Percentiles rank a stretch among this genome's conserved stretches.
phyloP scores from a whole-genome alignment of 2,329 filamentous ascomycete species.

The Epichloe baconii region DNA sequence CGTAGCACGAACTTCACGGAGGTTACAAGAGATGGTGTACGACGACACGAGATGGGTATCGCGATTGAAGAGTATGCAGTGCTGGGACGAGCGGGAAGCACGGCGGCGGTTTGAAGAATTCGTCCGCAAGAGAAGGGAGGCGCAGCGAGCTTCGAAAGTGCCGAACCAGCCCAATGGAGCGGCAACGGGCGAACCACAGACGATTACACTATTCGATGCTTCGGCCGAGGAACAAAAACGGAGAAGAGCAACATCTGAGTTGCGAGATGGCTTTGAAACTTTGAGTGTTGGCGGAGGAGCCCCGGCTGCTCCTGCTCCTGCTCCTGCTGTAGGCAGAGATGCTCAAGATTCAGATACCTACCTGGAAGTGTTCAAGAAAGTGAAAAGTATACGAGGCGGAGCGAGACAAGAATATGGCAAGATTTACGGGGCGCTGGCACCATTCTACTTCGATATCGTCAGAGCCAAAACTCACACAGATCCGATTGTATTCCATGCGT shows the following conservation, averaged over 20 bases:
- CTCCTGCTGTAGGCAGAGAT: slow-evolving; percentile 27
- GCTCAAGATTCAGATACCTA: slow-evolving; percentile 49
- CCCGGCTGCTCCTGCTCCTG: not conserved
- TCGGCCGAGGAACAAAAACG: slow-evolving; percentile 50
- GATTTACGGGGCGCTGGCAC: slow-evolving; percentile 75
- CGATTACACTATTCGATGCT: slow-evolving; percentile 60
- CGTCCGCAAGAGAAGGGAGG: slow-evolving; percentile 45
- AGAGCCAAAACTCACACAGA: slow-evolving; percentile 62
- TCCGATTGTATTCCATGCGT: slow-evolving; percentile 73
- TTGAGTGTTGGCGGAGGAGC: slow-evolving; percentile 39
- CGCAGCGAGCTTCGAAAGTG: slow-evolving; percentile 12
- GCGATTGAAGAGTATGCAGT: slow-evolving; percentile 71
- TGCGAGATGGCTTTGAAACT: slow-evolving; percentile 66
- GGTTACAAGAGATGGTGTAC: slow-evolving; percentile 95
- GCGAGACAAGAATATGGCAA: slow-evolving; percentile 85
- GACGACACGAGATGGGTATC: slow-evolving; percentile 94
- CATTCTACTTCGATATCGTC: slow-evolving; percentile 77
- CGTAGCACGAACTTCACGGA: slow-evolving; percentile 71
- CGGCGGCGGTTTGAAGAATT: slow-evolving; percentile 66
- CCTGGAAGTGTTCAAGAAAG: slow-evolving; percentile 55
- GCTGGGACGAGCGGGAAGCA: slow-evolving; percentile 85
- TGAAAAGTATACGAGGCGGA: slow-evolving; percentile 67
- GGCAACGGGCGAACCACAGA: slow-evolving; percentile 8
- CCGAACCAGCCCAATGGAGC: slow-evolving; percentile 10
- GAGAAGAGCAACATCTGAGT: slow-evolving; percentile 21